Evolutionary conservation across 1,139 yeast species (phyloP).

Genomic region (Geotrichum fermentans): DNA sequence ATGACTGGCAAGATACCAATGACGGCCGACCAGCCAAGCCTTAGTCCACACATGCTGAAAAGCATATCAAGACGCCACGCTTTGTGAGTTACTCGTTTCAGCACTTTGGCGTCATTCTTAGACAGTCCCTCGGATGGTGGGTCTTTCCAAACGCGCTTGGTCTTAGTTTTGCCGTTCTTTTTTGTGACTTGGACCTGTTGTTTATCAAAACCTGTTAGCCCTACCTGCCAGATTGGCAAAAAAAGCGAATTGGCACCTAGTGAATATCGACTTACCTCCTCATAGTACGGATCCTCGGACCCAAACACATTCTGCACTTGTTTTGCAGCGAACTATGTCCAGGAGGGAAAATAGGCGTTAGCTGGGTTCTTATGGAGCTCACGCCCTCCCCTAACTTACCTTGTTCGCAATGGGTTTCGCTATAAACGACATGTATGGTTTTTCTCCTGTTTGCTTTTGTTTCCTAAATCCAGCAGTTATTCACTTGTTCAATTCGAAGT

Average conservation of each 20-base stretch:
- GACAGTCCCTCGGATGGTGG: constrained; percentile 54
- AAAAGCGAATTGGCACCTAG: neutral
- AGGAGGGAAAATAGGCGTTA: neutral
- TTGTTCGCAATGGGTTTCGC: constrained; percentile 9
- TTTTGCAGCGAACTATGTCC: constrained; percentile 1
- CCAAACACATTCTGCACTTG: constrained; percentile 3
- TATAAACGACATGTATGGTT: constrained; percentile 5
- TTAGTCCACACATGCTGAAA: constrained; percentile 57
- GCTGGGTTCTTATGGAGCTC: no score
- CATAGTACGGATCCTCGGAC: constrained; percentile 14
- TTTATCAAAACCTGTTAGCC: neutral
- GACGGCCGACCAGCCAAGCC: constrained; percentile 69
- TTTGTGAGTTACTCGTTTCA: constrained; percentile 51
- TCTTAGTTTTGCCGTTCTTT: constrained; percentile 25
- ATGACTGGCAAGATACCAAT: constrained; percentile 64
- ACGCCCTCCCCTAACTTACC: neutral
- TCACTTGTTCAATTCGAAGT: neutral
- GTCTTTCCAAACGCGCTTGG: constrained; percentile 32
- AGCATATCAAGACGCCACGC: constrained; percentile 62
- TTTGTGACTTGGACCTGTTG: constrained; percentile 28
- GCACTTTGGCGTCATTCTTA: constrained; percentile 47
- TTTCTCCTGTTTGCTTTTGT: no score
- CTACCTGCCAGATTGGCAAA: neutral
- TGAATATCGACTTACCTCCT: constrained; percentile 4
- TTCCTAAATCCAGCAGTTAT: no score